These are phyloP conservation scores for Flaveria robusta DNA, from an alignment of 129 eudicot species.

Conservation along the genomic window DNA sequence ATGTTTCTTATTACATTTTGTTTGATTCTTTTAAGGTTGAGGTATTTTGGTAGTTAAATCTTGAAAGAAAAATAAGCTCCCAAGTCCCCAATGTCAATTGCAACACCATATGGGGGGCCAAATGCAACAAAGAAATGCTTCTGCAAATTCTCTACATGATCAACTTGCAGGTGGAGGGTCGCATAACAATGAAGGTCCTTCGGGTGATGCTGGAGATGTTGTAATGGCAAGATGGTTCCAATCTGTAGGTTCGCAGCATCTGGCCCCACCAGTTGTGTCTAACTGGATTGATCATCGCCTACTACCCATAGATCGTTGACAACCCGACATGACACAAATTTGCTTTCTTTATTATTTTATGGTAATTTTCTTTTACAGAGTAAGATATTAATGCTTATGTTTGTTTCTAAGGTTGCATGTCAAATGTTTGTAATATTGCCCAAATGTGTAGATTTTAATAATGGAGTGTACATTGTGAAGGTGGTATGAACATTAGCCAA, in stretches of 20 bases:
- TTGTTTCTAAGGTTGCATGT: too few species aligned
- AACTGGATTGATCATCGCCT: constrained; percentile 64
- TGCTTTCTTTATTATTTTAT: too few species aligned
- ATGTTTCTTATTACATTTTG: not conserved
- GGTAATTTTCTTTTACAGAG: too few species aligned
- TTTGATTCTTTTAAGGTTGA: constrained; percentile 17
- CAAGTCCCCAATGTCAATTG: constrained; percentile 78
- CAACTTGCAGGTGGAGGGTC: constrained; percentile 62
- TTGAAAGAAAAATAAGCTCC: constrained; percentile 71
- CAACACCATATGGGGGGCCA: constrained; percentile 99
- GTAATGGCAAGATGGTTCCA: constrained; percentile 99
- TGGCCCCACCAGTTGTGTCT: constrained; percentile 95
- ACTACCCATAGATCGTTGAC: too few species aligned
- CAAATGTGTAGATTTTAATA: too few species aligned
- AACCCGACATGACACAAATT: too few species aligned
- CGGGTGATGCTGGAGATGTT: constrained; percentile 84
- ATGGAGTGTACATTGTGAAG: too few species aligned
- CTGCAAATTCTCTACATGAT: constrained; percentile 91
- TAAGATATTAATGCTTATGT: too few species aligned
- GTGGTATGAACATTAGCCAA: too few species aligned
- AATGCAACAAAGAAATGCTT: constrained; percentile 93
- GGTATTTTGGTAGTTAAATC: constrained; percentile 23
- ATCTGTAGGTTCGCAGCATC: constrained; percentile 98
- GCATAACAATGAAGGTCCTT: constrained; percentile 53
- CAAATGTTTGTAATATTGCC: too few species aligned